Conservation (phyloP, 805 yeast genomes). For the Pichia kluyveri region DNA sequence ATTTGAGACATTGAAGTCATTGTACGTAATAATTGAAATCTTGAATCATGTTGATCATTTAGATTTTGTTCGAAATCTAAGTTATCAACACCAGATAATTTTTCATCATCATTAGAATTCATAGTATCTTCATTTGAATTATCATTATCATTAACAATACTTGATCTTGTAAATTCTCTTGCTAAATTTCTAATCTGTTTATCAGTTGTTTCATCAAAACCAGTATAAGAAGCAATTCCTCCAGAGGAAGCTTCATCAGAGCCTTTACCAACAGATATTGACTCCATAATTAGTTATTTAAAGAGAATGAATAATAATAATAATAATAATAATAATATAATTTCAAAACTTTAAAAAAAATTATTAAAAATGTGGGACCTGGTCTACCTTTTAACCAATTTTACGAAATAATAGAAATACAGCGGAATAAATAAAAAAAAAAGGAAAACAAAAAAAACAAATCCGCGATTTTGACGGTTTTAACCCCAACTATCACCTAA, state of each 20-base stretch:
- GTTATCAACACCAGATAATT: background rate
- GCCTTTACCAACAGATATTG: slow-evolving; percentile 21
- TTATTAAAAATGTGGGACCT: too few species aligned
- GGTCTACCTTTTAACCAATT: too few species aligned
- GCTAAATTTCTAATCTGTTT: slow-evolving; percentile 34
- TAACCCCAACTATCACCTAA: too few species aligned
- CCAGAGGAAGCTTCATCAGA: slow-evolving; percentile 7
- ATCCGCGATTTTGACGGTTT: too few species aligned
- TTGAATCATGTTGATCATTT: slow-evolving; percentile 1
- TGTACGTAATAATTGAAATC: slow-evolving; percentile 21
- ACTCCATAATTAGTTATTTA: slow-evolving; percentile 8
- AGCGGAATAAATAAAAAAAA: too few species aligned
- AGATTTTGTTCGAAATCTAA: background rate
- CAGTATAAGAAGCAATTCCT: slow-evolving; percentile 21
- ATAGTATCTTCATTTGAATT: background rate
- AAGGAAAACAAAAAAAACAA: too few species aligned
- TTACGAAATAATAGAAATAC: too few species aligned
- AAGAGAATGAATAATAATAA: too few species aligned
- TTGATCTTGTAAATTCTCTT: slow-evolving; percentile 15
- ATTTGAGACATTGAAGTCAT: slow-evolving; percentile 44
- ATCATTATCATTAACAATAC: background rate
- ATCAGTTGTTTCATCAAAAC: slow-evolving; percentile 28
- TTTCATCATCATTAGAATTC: background rate
- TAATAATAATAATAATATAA: too few species aligned
- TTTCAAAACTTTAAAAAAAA: too few species aligned